Evolutionary conservation across 2,329 filamentous ascomycete species (phyloP), one percentile per base, ranked within the genome.

Genomic region (Cytospora leucostoma): DNA sequence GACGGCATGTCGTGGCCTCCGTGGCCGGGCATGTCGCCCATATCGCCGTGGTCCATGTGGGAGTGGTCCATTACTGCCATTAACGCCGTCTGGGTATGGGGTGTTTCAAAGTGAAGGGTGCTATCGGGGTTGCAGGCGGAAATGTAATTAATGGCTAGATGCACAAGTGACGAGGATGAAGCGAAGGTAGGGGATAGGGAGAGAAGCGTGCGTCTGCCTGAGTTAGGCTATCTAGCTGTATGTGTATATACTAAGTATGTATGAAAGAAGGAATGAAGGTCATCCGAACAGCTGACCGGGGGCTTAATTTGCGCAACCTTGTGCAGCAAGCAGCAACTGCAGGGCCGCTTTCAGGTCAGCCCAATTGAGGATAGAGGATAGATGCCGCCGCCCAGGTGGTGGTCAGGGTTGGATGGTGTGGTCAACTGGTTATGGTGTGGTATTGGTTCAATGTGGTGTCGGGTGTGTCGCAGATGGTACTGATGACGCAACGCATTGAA

Each of bases 21-120:
- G 38, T 66, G 61, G 61, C 51, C 64, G 54, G 75, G 79, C 69
- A 81, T 82, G 71, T 88, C 85, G 66, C 82, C 85, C 79, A 83
- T 84, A 61, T 74, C 71, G 66, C 75, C 74, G 72, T 81, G 78
- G 66, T 76, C 78, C 65, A 72, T 76, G 63, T 75, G 71, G 19
- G 70, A 67, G 70, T 82, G 80, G 66, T 78, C 79, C 79, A 82
- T 82, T 74, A 77, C 78, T 38, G 61, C 68, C 63, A 50, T 61
- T 51, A 21, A 66, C 63, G 33, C 63, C 62, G 63, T 67, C 33
- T 35, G 38, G 5, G 21, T 11, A 13, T 54, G 32, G 32, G 17
- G 8, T 49, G 19, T 40, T 57, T 32, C 6, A 44, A 32, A n/a
- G n/a, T n/a, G n/a, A n/a, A 40, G 52, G 54, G 35, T 27, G 27